Evolutionary conservation across 2,329 filamentous ascomycete genomes (phyloP), one percentile per base, ranked within the genome.

Genomic region (Paecilomyces fulvus): DNA sequence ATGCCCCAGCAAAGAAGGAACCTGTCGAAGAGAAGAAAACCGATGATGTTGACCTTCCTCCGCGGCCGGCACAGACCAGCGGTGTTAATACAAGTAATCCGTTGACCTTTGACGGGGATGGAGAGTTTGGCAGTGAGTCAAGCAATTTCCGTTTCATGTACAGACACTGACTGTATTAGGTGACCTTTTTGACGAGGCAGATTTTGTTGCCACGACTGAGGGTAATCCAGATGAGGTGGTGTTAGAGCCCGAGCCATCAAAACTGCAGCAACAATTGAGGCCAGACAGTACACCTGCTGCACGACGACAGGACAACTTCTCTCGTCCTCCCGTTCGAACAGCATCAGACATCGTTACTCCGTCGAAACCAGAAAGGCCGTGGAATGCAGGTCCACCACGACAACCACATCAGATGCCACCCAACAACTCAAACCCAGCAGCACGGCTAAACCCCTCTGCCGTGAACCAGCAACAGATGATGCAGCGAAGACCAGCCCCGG

Each of bases 221-320:
- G 86, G 81, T 20, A 86, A 91, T 65, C 88, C 88, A 3, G 89
- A 94, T 68, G 89, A 92, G 67, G 79, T 92, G n/a, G 73, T 81
- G 30, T 71, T 92, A 51, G 77, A 75, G 10, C 61, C 68, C 33
- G 73, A 73, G 28, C 56, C 58, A 1, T 57, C 61, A 20, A 59
- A 51, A 58, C 60, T 56, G 17, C 62, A 62, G 30, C 69, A 67
- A 53, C 68, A 65, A 37, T 65, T 64, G 14, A 63, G 61, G 1
- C 62, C 66, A 20, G 65, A 63, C 33, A 58, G 58, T 5, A 64
- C 62, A 17, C 61, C 58, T 25, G 55, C 58, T 17, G 61, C 63
- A 28, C 59, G 59, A 56, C 65, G 59, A 14, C 60, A 60, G 37
- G 56, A 49, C 3, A 60, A 64, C 46, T 60, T 59, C 10, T 49